phyloP scores from a whole-genome alignment of 495 filamentous ascomycete species.

The Halenospora varia region DNA sequence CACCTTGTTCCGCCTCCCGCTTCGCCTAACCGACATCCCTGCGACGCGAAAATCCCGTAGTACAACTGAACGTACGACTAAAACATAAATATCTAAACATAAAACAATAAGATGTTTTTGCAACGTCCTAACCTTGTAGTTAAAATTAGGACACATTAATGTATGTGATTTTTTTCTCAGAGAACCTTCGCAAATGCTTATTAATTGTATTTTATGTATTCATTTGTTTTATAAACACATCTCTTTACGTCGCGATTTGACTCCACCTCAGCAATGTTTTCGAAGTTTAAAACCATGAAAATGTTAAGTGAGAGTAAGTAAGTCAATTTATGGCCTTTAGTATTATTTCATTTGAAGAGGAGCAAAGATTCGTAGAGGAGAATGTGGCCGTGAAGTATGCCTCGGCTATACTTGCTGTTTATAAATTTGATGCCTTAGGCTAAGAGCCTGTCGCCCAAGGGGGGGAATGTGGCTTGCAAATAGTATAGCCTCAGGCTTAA shows the following conservation, averaged over 20 bases:
- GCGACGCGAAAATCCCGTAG: conserved; percentile 10
- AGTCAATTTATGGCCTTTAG: conserved; percentile 6
- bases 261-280: conserved; percentile 1
- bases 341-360: conserved; percentile 4
- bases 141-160: not conserved
- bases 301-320: conserved; percentile 5
- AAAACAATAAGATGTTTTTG: conserved; percentile 7
- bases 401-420: conserved; percentile 9
- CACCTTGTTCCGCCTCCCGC: too few species aligned
- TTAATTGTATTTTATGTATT: conserved; percentile 9
- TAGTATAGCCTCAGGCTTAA: conserved; percentile 1
- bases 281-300: conserved; percentile 12
- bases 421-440: conserved; percentile 7
- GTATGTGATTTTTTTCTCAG: not conserved
- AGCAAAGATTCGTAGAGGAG: conserved; percentile 3
- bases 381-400: not conserved
- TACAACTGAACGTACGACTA: conserved; percentile 1
- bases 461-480: conserved; percentile 4
- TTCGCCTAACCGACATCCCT: too few species aligned
- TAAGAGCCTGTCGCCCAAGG: not conserved
- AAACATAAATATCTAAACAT: conserved; percentile 5
- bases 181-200: conserved; percentile 2
- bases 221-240: not conserved
- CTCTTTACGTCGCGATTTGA: not conserved
- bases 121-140: not conserved